Percentiles rank a stretch among this genome's conserved stretches.
Conservation (phyloP, 164 flowering plant genomes). For the Nymphaea colorata region DNA sequence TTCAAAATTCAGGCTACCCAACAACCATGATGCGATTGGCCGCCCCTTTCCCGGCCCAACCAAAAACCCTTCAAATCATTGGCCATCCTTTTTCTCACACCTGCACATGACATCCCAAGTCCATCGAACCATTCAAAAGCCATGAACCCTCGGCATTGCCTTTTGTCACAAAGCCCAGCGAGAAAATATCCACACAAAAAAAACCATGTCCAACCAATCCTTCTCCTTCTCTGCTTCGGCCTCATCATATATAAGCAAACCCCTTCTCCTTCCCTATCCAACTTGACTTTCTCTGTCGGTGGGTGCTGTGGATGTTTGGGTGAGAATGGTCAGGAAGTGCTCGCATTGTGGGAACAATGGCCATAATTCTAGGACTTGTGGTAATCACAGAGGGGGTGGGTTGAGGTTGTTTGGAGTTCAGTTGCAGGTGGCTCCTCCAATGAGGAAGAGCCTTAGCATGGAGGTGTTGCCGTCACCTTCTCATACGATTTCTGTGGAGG, state of each 20-base stretch:
- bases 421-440: slow-evolving; percentile 29
- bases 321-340: slow-evolving; percentile 67
- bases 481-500: slow-evolving; percentile 14
- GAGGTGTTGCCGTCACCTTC: slow-evolving; percentile 41
- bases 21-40: neutral
- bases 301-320: neutral
- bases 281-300: neutral
- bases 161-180: neutral
- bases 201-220: slow-evolving; percentile 1
- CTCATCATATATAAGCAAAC: neutral
- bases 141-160: neutral
- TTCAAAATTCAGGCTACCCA: neutral
- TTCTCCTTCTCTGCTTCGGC: neutral
- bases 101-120: neutral
- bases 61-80: neutral
- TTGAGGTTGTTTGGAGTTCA: slow-evolving; percentile 74
- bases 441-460: slow-evolving; percentile 67
- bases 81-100: neutral
- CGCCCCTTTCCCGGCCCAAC: neutral
- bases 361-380: slow-evolving; percentile 76
- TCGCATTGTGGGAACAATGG: slow-evolving; percentile 83
- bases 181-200: neutral
- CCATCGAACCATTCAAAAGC: neutral
- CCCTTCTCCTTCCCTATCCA: neutral
- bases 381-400: slow-evolving; percentile 16